These are phyloP conservation scores for Plasmodium adleri DNA, from an alignment of 169 alveolate genomes.

Conservation along the genomic window DNA sequence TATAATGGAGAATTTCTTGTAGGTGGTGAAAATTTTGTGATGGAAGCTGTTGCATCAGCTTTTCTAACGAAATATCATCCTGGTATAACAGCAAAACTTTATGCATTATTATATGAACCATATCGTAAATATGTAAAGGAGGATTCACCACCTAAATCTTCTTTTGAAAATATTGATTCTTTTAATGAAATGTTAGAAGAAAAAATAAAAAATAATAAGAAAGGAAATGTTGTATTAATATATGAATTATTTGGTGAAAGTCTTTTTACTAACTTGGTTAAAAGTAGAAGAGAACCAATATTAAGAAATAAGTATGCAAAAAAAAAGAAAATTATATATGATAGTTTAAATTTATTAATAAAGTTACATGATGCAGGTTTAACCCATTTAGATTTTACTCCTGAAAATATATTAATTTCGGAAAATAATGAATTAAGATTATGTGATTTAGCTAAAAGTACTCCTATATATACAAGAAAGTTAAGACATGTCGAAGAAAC, in stretches of 20 bases:
- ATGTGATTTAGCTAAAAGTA: conserved; percentile 86
- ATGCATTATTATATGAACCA: conserved; percentile 78
- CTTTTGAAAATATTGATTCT: neutral
- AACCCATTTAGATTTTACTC: conserved; percentile 86
- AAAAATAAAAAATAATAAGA: conserved; percentile 47
- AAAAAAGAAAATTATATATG: conserved; percentile 77
- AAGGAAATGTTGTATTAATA: conserved; percentile 78
- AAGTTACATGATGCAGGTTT: conserved; percentile 84
- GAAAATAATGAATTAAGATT: conserved; percentile 78
- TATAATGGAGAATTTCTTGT: conserved; percentile 84
- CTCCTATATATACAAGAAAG: conserved; percentile 80
- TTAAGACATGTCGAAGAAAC: conserved; percentile 77
- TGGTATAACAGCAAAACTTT: conserved; percentile 80
- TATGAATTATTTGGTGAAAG: conserved; percentile 80
- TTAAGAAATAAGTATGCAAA: no score
- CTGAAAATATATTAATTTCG: conserved; percentile 85
- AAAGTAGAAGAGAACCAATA: conserved; percentile 64
- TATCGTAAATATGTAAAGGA: conserved; percentile 6
- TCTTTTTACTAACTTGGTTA: conserved; percentile 49
- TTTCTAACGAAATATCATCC: conserved; percentile 65
- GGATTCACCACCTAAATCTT: neutral
- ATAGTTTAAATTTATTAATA: conserved; percentile 72
- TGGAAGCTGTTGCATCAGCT: conserved; percentile 75
- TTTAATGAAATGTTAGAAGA: conserved; percentile 51
- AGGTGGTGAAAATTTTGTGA: conserved; percentile 76